Evolutionary conservation across 1,139 yeast genomes (phyloP).

Genomic region (Blastobotrys persicus): DNA sequence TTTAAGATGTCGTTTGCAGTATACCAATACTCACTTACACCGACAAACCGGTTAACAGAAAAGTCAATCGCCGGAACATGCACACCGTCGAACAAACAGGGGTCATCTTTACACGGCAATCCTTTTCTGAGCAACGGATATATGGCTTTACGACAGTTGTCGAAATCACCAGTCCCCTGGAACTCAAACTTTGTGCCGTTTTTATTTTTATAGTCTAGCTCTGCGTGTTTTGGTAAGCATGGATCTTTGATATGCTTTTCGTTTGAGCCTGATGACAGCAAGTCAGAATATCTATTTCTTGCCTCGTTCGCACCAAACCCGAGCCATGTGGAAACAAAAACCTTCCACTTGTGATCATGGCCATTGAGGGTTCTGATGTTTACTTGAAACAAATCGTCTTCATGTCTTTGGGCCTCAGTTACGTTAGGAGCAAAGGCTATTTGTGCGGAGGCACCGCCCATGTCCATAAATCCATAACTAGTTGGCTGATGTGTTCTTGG

Average conservation of each 20-base stretch:
- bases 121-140: constrained; percentile 52
- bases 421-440: constrained; percentile 71
- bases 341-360: constrained; percentile 44
- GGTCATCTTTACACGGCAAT: constrained; percentile 43
- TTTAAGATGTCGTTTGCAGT: constrained; percentile 52
- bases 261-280: constrained; percentile 16
- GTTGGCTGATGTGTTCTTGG: constrained; percentile 47
- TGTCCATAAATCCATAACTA: constrained; percentile 70
- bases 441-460: constrained; percentile 91
- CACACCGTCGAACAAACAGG: constrained; percentile 42
- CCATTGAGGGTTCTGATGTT: constrained; percentile 45
- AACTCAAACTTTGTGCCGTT: constrained; percentile 26
- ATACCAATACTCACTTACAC: constrained; percentile 83
- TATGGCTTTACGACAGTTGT: constrained; percentile 57
- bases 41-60: constrained; percentile 64
- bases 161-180: constrained; percentile 60
- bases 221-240: constrained; percentile 52
- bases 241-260: constrained; percentile 47
- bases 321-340: constrained; percentile 70
- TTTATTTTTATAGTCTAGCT: constrained; percentile 11
- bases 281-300: constrained; percentile 49
- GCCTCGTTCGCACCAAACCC: constrained; percentile 83
- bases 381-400: constrained; percentile 53
- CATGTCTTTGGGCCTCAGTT: constrained; percentile 54
- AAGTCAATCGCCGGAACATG: constrained; percentile 66